phyloP scores from a whole-genome alignment of 2,329 filamentous ascomycete genomes.

The Amesomyces nigricolor region DNA sequence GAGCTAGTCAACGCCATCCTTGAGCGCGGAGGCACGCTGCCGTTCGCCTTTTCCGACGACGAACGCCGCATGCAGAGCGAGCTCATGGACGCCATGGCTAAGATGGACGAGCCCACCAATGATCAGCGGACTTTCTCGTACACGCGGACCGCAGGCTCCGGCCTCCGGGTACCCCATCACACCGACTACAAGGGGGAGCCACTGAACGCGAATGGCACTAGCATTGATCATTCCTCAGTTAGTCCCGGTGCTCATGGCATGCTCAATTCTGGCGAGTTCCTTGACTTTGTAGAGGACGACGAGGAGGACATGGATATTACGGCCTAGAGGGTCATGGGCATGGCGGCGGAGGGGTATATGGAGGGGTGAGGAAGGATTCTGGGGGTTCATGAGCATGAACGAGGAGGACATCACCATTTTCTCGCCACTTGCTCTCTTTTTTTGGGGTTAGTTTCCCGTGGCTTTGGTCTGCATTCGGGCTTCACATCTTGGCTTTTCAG shows the following conservation, averaged over 20 bases:
- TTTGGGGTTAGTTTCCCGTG: background rate
- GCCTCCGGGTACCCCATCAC: constrained; percentile 84
- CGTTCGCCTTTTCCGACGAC: constrained; percentile 81
- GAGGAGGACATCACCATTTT: too few relatives aligned
- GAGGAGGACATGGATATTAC: constrained; percentile 80
- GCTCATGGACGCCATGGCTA: constrained; percentile 77
- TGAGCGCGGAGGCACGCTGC: constrained; percentile 67
- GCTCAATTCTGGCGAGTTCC: constrained; percentile 51
- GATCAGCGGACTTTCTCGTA: constrained; percentile 59
- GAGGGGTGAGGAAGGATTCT: too few relatives aligned
- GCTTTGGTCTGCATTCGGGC: constrained; percentile 6
- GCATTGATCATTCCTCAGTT: constrained; percentile 40
- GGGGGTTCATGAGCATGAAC: too few relatives aligned
- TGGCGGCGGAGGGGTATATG: background rate
- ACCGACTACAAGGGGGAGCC: constrained; percentile 86
- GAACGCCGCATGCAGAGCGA: constrained; percentile 95
- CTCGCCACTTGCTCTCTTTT: too few relatives aligned
- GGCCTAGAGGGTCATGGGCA: constrained; percentile 25
- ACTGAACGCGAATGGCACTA: constrained; percentile 44
- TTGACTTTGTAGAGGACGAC: constrained; percentile 80
- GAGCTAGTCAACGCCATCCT: constrained; percentile 72
- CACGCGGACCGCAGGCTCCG: constrained; percentile 74
- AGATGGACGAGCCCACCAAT: constrained; percentile 60
- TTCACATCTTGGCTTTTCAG: constrained; percentile 14
- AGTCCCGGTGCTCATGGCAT: constrained; percentile 49